Base-by-base conservation (phyloP, 2,329 filamentous ascomycete species). In the Incumbomyces delicatus region DNA sequence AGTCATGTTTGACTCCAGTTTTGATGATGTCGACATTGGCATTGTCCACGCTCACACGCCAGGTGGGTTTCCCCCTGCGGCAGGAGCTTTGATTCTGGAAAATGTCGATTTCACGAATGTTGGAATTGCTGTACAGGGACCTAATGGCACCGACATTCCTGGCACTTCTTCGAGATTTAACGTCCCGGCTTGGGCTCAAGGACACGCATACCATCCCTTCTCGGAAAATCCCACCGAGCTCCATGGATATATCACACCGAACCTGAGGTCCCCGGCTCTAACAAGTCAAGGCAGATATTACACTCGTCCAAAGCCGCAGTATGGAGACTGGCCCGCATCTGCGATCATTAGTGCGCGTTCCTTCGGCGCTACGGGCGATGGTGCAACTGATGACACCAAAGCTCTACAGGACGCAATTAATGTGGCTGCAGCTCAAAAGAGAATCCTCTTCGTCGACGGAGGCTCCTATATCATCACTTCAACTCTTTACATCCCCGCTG, bases 331-430 rank as follows among this genome's bases (percentile, higher is more conserved):
- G 1, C 53, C 64, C 2, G 53, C 60, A 1, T 59, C 64, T 6
- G 58, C 59, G 1, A 71, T 76, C 51, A 35, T 66, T 30, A 71
- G 66, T 44, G 66, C 70, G 29, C 62, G 71, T 40, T 60, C 52
- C 46, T 55, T 55, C 49, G 63, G 69, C 44, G 68, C 66, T 4
- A 68, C 54, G 37, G 77, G 77, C 42, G 70, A 81, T 56, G 77
- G 75, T 12, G 59, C 61, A 1, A 72, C 73, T 0, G 78, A 81
- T 58, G 92, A 96, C 60, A 95, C 90, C 13, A 77, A 75, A 5
- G 85, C 83, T 16, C 83, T 96, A 59, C 88, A 95, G 65, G 75
- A 77, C 46, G 74, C 89, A 41, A 78, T 96, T 54, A 72, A 94
- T 64, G 77, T 68, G 49, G 78, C 79, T 2, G 69, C 68, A 2